A percentile compares a stretch with the other conserved stretches of the same genome.
These are phyloP conservation scores for Dendrocalamus latiflorus DNA, from an alignment of 202 grass and related monocot species.

Conservation along the genomic window DNA sequence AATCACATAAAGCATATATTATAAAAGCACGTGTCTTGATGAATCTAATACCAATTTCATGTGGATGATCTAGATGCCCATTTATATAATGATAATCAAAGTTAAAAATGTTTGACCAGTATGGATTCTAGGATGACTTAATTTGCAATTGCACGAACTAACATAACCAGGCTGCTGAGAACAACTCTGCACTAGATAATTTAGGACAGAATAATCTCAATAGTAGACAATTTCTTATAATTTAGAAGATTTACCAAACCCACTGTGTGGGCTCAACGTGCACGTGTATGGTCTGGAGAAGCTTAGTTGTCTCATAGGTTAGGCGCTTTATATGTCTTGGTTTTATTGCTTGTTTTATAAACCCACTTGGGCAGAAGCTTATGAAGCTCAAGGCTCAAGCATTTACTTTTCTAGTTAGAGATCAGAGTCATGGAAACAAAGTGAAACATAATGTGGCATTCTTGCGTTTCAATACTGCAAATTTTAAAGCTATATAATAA, in stretches of 20 bases:
- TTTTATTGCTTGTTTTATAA: neutral
- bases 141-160: neutral
- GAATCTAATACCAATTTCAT: neutral
- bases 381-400: conserved; percentile 8
- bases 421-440: neutral
- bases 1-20: neutral
- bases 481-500: neutral
- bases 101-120: no score
- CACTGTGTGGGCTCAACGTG: neutral
- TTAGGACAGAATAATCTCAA: neutral
- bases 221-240: neutral
- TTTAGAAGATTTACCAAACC: neutral
- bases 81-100: neutral
- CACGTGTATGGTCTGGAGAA: neutral
- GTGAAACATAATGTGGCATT: neutral
- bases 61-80: neutral
- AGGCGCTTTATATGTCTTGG: neutral
- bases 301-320: conserved; percentile 11
- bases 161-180: neutral
- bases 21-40: neutral
- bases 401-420: conserved; percentile 11
- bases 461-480: neutral
- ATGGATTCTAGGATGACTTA: neutral
- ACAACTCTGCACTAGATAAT: neutral
- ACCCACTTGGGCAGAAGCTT: neutral